Evolutionary conservation across 2,329 filamentous ascomycete genomes (phyloP).

Genomic region (Pseudophaeomoniella oleicola): DNA sequence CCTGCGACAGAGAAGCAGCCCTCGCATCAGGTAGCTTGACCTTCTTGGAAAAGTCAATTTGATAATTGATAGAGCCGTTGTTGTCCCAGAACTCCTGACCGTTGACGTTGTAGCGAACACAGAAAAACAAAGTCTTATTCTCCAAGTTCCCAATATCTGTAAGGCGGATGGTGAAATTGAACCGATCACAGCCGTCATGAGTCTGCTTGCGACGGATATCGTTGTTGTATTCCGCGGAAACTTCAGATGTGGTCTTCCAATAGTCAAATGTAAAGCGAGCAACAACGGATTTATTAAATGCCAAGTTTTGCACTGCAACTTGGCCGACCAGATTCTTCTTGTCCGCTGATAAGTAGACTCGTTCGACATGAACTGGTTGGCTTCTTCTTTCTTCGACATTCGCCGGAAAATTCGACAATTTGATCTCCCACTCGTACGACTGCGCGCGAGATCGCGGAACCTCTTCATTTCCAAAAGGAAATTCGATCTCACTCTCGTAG

Average conservation of each 20-base stretch:
- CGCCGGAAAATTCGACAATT: conserved; percentile 57
- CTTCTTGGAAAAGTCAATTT: conserved; percentile 84
- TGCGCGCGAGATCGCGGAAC: conserved; percentile 27
- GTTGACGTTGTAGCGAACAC: conserved; percentile 72
- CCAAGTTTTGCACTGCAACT: conserved; percentile 71
- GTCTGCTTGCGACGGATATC: conserved; percentile 54
- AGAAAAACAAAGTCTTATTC: conserved; percentile 83
- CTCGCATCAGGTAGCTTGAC: conserved; percentile 40
- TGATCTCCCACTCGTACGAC: conserved; percentile 74
- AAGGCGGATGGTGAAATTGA: conserved; percentile 87
- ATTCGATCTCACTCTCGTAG: conserved; percentile 78
- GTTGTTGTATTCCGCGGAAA: conserved; percentile 72
- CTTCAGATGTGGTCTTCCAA: conserved; percentile 97
- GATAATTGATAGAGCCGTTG: conserved; percentile 75
- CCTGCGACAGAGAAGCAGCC: conserved; percentile 29
- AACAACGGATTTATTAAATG: conserved; percentile 79
- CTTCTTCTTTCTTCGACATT: conserved; percentile 46
- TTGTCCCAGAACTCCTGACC: conserved; percentile 92
- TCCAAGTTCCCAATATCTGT: conserved; percentile 85
- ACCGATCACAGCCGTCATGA: conserved; percentile 60
- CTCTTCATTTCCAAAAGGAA: conserved; percentile 57
- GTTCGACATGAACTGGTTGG: conserved; percentile 62
- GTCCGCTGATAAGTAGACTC: conserved; percentile 73
- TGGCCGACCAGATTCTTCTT: conserved; percentile 76
- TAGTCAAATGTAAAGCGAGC: conserved; percentile 93